Base-by-base conservation (phyloP, 129 eudicot genomes). In the Heracleum sosnowskyi region DNA sequence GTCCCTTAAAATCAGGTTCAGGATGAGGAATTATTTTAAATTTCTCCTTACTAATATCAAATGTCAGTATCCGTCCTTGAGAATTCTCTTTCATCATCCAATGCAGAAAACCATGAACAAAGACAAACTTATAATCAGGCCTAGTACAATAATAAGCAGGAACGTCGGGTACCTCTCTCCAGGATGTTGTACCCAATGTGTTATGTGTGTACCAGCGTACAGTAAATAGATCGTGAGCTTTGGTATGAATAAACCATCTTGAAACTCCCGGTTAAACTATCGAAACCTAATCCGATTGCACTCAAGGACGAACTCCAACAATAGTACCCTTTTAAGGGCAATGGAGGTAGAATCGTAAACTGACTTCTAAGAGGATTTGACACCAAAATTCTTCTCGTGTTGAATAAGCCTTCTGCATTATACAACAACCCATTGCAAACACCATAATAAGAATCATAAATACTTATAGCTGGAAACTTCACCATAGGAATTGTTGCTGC, bases 21-120 rank as follows among this genome's bases (percentile, higher is more conserved):
- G 62, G 81, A 73, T 40, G 37, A 77, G 47, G 15, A 20, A 77
- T 64, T 22, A 64, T 24, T 17, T 41, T n/a, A 55, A 82, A 82
- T 18, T 26, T 45, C 81, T 78, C 85, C 8, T 44, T 77, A 0
- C 36, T 41, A 34, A 78, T 78, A 73, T 82, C 79, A 26, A 82
- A 82, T 28, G 69, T n/a, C 24, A 82, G 31, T 1, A 77, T 63
- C 44, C 44, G 11, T 40, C 44, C 44, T 40, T n/a, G 55, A 1
- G 47, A 16, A 4, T 44, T 41, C 4, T 55, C 10, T 2, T 5
- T 22, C 44, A 60, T 63, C 76, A 77, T 41, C 85, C 82, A 82
- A 62, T 82, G 63, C 69, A 82, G 34, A 73, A 49, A 77, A 37
- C 81, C 81, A 44, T 36, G 76, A 62, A 77, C 69, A 36, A 72